A percentile compares a stretch with the other conserved stretches of the same genome.
Conservation (phyloP, 1,284 basidiomycete genomes). For the Trichosporon sp. region DNA sequence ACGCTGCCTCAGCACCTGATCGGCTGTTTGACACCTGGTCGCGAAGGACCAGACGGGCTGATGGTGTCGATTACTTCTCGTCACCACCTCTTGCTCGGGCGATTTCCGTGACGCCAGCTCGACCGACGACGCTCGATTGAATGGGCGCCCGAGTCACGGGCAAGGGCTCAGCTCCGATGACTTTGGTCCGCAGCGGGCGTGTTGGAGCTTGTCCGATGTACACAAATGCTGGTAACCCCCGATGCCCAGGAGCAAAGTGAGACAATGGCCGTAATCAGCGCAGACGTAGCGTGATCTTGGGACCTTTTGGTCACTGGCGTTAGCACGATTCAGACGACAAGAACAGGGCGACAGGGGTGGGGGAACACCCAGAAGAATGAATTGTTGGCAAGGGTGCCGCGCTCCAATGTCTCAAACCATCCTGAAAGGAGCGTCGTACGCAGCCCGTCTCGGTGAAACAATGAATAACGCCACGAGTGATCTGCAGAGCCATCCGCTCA, state of each 20-base stretch:
- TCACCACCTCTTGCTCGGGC: too few species aligned
- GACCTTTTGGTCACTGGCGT: background rate
- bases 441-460: background rate
- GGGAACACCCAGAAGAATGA: background rate
- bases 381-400: background rate
- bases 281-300: background rate
- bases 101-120: background rate
- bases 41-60: too few species aligned
- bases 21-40: too few species aligned
- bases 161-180: background rate
- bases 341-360: background rate
- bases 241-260: background rate
- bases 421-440: background rate
- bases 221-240: background rate
- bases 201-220: background rate
- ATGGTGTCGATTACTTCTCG: too few species aligned
- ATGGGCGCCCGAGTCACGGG: background rate
- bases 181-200: background rate
- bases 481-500: slow-evolving; percentile 13
- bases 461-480: slow-evolving; percentile 10
- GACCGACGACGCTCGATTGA: background rate
- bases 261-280: background rate
- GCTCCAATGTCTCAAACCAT: slow-evolving; percentile 11
- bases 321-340: background rate
- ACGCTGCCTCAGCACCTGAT: too few species aligned